Evolutionary conservation across 208 protist species (phyloP).

Genomic region (Wallacemonas sp.): DNA sequence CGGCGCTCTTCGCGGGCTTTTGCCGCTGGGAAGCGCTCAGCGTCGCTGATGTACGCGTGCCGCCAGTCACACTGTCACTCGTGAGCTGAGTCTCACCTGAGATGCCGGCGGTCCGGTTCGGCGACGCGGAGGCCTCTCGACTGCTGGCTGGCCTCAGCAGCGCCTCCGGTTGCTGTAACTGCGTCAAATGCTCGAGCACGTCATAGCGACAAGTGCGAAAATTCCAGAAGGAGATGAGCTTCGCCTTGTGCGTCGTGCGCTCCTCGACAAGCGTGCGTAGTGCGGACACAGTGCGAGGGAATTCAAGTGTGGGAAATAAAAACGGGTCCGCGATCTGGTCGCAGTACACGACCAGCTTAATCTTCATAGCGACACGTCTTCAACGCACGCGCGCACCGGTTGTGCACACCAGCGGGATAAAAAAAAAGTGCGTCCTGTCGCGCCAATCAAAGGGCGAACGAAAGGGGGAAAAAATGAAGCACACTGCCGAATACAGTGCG

Average conservation of each 20-base stretch:
- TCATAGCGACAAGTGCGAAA: conserved; percentile 37
- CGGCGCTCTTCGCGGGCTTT: background rate
- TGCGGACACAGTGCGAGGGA: conserved; percentile 18
- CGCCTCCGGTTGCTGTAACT: conserved; percentile 22
- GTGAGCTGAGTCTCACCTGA: background rate
- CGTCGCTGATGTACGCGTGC: background rate
- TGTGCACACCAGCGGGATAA: background rate
- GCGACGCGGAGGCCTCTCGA: background rate
- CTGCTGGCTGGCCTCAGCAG: conserved; percentile 15
- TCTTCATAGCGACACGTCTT: background rate
- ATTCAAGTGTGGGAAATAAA: conserved; percentile 9
- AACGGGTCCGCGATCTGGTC: conserved; percentile 18
- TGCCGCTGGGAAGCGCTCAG: conserved; percentile 3
- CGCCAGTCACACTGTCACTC: background rate
- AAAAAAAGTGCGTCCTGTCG: no score
- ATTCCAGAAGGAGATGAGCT: conserved; percentile 64
- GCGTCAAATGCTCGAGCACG: conserved; percentile 17
- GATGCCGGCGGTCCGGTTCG: background rate
- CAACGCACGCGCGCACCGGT: background rate
- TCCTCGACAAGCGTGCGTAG: conserved; percentile 22
- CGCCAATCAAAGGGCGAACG: no score
- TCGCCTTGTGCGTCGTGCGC: conserved; percentile 17
- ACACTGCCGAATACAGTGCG: no score
- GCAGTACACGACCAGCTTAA: conserved; percentile 43
- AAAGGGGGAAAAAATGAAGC: background rate